A percentile compares a stretch with the other conserved stretches of the same genome.
These are phyloP conservation scores for Carpinus viminea DNA, from an alignment of 306 rosid genomes.

Conservation along the genomic window DNA sequence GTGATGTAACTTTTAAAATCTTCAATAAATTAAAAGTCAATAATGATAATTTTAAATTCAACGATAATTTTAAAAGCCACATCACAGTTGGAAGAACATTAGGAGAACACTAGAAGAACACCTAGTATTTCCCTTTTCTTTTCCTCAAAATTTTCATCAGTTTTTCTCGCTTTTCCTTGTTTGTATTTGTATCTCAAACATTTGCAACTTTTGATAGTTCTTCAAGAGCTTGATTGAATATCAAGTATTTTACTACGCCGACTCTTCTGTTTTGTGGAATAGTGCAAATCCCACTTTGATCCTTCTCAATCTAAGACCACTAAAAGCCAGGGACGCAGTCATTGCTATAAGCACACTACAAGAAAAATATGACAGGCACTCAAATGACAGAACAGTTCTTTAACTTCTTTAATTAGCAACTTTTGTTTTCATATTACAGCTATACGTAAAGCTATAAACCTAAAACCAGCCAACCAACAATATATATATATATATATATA, in stretches of 20 bases:
- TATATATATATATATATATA: no score
- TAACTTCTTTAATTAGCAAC: neutral
- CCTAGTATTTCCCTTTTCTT: neutral
- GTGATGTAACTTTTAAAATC: no score
- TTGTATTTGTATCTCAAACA: neutral
- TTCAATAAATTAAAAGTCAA: no score
- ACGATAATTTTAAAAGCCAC: no score
- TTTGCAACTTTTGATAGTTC: neutral
- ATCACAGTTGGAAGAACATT: no score
- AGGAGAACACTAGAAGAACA: no score
- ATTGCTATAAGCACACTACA: neutral
- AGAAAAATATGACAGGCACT: neutral
- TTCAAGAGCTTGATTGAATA: conserved; percentile 5
- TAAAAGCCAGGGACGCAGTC: neutral
- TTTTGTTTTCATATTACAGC: neutral
- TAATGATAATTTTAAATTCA: no score
- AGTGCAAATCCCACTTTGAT: neutral
- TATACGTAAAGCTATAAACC: neutral
- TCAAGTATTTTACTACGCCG: neutral
- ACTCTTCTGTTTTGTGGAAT: neutral
- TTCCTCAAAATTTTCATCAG: neutral
- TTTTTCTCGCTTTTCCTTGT: neutral
- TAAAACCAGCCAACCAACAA: neutral
- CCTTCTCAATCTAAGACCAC: neutral
- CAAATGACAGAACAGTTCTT: neutral